phyloP scores from a whole-genome alignment of 169 alveolate genomes.

The Eimeria acervulina region DNA sequence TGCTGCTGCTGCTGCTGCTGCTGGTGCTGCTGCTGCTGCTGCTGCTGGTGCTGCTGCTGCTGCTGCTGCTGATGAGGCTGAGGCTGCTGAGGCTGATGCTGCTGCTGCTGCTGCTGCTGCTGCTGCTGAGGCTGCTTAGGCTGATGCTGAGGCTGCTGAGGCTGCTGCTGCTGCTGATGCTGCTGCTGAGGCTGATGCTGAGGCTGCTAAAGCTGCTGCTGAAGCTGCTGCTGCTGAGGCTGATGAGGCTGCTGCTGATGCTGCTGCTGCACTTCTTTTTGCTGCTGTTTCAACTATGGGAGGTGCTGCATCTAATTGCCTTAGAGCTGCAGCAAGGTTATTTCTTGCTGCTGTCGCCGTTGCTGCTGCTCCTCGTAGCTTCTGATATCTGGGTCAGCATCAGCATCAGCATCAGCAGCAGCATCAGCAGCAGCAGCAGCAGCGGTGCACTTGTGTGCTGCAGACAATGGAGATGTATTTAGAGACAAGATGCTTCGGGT shows the following conservation, averaged over 20 bases:
- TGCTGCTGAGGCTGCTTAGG: background rate
- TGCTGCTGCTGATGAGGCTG: background rate
- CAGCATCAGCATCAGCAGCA: background rate
- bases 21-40: background rate
- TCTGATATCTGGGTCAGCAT: background rate
- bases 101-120: background rate
- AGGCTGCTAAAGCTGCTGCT: too few relatives aligned
- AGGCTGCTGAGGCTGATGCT: background rate
- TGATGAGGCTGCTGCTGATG: background rate
- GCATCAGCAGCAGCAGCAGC: too few relatives aligned
- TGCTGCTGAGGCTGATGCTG: background rate
- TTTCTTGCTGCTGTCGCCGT: too few relatives aligned
- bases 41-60: background rate
- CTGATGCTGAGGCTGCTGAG: background rate
- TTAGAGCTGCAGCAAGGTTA: too few relatives aligned
- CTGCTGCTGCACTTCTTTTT: background rate
- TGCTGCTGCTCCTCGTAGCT: background rate
- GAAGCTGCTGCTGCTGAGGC: background rate
- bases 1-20: too few relatives aligned
- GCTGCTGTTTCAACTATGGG: too few relatives aligned
- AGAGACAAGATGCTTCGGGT: slow-evolving; percentile 33
- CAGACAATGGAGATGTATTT: slow-evolving; percentile 34
- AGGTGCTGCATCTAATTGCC: too few relatives aligned
- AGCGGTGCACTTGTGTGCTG: background rate
- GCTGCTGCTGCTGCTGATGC: background rate